Evolutionary conservation across 1,284 basidiomycete genomes (phyloP), one percentile per base, ranked within the genome.

Genomic region (Cryptococcus sp.): DNA sequence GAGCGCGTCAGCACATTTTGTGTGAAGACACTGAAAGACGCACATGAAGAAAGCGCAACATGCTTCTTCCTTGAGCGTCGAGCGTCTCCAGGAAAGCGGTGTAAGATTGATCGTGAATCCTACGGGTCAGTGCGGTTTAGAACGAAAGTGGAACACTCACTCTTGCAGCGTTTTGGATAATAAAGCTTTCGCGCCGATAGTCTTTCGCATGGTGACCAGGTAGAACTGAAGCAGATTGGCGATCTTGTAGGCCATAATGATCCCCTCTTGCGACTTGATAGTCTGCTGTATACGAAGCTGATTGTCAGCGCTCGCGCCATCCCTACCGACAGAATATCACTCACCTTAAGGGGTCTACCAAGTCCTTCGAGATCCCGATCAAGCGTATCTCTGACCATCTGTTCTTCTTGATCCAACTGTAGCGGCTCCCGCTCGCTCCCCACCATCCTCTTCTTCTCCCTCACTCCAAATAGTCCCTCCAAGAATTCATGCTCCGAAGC

Each of bases 161-260:
- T 97, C 90, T 59, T 82, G 77, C 18, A 98, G 74, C 0, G 86
- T 85, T 52, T 76, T 79, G 2, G 85, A 86, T 50, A 97, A 75
- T 25, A 85, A 59, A 0, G 93, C 89, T 6, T 85, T 77, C 11
- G 80, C 77, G 1, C 94, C 93, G 43, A 97, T 85, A 0, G 93
- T 97, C 51, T 87, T 80, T 45, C 82, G 79, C 91, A 98, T 95
- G 0, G 91, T 97, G 19, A 88, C 72, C 65, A 85, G 78, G 71
- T 97, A 98, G 68, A 97, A 98, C 58, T 94, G 87, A 3, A 98
- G 74, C n/a, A 97, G 76, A 60, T 92, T 95, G 37, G 89, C 85
- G 45, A 98, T 84, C 66, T 88, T 88, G 74, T 94, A 97, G 0
- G 86, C 82, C 44, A 86, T 82, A 51, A 97, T 90, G 53, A 86